Evolutionary conservation across 73 alveolate genomes (phyloP), one percentile per base, ranked within the genome.

Genomic region (Stentor roeselii): DNA sequence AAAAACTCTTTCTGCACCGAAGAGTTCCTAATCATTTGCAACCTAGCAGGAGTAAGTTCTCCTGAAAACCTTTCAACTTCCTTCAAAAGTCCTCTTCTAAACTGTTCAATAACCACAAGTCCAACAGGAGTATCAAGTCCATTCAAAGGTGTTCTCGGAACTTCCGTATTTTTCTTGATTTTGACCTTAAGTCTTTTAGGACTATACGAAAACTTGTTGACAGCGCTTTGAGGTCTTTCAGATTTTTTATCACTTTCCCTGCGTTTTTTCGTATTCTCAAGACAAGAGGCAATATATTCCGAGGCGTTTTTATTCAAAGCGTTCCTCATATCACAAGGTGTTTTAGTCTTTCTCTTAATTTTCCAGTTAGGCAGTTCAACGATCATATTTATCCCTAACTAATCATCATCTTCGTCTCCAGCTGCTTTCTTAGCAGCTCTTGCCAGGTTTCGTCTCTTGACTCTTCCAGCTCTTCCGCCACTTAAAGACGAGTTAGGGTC

Each of bases 401-500:
- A n/a, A 27, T 37, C 84, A 39, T 39, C 84, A 36, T 39, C 84
- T 35, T 40, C 84, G 14, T 80, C 87, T 59, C 90, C 87, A 36
- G 32, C 90, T 27, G 39, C 93, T 35, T 86, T 89, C 60, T 86
- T 89, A 31, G 90, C 91, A 36, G 84, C 88, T 84, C 83, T 91
- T 50, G 82, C 87, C 83, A 95, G 84, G 86, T 92, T 93, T 93
- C 90, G 91, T 83, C 91, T 92, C 97, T 93, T 93, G 86, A 91
- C 91, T 89, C 98, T 89, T 59, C 98, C 98, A 75, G 83, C 80
- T 78, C 92, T 84, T 11, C 97, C 98, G 76, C 93, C 89, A 88
- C 94, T 92, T 86, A 89, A 77, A 88, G 93, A 93, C 39, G 97
- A 92, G 60, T 95, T 86, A 86, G 93, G 89, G 84, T 98, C 97